Percentiles rank a stretch among this genome's conserved stretches.
Conservation (phyloP, 1,284 basidiomycete genomes). For the Boletus sp. region DNA sequence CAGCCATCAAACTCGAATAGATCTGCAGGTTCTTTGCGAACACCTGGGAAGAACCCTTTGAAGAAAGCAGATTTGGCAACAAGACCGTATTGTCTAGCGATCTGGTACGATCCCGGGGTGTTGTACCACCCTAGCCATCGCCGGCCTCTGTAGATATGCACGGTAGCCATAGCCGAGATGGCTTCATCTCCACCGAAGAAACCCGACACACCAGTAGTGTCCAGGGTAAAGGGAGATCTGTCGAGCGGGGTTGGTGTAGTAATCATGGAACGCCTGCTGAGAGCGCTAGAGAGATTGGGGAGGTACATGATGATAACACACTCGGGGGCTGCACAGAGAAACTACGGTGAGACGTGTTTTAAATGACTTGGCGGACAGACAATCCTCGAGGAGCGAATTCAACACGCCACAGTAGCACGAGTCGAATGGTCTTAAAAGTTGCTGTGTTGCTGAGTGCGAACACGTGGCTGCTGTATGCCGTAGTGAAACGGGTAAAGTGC, state of each 20-base stretch:
- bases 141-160: constrained; percentile 32
- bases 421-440: neutral
- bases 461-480: neutral
- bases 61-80: constrained; percentile 33
- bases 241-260: constrained; percentile 15
- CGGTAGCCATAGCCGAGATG: constrained; percentile 37
- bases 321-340: neutral
- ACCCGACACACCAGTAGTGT: constrained; percentile 29
- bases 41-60: constrained; percentile 33
- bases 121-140: constrained; percentile 40
- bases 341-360: neutral
- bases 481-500: neutral
- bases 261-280: constrained; percentile 19
- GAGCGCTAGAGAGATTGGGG: constrained; percentile 11
- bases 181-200: constrained; percentile 32
- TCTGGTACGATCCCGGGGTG: constrained; percentile 35
- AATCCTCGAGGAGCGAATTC: neutral
- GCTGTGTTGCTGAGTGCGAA: neutral
- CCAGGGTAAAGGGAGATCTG: constrained; percentile 24
- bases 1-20: constrained; percentile 33
- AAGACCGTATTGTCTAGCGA: constrained; percentile 36
- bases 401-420: neutral
- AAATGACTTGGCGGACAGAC: neutral
- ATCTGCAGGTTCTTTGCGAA: constrained; percentile 25
- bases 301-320: constrained; percentile 18